phyloP scores from a whole-genome alignment of 1,284 basidiomycete species.

The Cryptococcus jaspeensis region DNA sequence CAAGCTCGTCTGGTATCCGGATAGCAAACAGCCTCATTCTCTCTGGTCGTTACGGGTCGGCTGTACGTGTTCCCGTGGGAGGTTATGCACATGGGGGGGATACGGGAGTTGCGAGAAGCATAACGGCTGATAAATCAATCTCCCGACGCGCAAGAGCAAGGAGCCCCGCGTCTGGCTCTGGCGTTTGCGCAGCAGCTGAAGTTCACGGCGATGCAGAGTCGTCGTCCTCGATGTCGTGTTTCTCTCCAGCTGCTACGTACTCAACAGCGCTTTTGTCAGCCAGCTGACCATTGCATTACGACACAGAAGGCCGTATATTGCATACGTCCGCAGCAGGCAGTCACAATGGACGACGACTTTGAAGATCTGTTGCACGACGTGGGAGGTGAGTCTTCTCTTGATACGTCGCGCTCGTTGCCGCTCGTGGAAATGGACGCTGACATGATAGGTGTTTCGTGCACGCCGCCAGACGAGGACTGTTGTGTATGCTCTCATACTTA shows the following conservation, averaged over 20 bases:
- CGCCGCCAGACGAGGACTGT: background rate
- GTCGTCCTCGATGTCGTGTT: too few species aligned
- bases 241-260: too few species aligned
- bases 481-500: too few species aligned
- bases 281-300: too few species aligned
- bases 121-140: too few species aligned
- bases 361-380: conserved; percentile 20
- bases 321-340: too few species aligned
- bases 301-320: too few species aligned
- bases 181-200: background rate
- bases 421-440: background rate
- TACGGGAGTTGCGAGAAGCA: too few species aligned
- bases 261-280: too few species aligned
- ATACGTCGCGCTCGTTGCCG: background rate
- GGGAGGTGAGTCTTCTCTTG: conserved; percentile 1
- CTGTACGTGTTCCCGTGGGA: conserved; percentile 1
- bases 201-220: background rate
- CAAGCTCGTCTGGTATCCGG: conserved; percentile 11
- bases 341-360: conserved; percentile 21
- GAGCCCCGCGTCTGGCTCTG: background rate
- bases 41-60: conserved; percentile 6
- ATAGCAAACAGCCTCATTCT: conserved; percentile 21
- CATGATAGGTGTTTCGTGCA: too few species aligned
- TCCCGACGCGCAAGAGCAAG: too few species aligned
- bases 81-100: too few species aligned